Conservation (phyloP, 495 filamentous ascomycete genomes). For the Cercophora scortea region DNA sequence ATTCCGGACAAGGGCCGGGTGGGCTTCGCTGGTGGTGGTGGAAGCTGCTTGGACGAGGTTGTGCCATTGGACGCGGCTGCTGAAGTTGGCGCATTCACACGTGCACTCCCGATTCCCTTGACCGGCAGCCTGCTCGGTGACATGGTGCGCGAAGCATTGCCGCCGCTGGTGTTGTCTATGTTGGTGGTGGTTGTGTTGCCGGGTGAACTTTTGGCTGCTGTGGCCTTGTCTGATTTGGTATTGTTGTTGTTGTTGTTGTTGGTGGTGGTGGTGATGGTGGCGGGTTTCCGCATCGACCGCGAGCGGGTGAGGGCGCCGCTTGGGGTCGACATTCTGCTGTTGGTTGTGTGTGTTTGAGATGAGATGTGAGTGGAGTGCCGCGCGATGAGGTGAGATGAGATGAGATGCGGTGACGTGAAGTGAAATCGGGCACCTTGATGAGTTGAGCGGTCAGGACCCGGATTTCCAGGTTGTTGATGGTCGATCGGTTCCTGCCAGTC, state of each 20-base stretch:
- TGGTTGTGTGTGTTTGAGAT: no score
- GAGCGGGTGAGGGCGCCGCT: constrained; percentile 28
- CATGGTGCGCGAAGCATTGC: constrained; percentile 10
- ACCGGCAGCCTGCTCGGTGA: constrained; percentile 44
- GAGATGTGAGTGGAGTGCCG: no score
- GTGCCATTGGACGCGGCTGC: background rate
- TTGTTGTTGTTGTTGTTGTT: no score
- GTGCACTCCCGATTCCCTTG: constrained; percentile 17
- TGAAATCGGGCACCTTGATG: no score
- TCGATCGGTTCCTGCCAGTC: no score
- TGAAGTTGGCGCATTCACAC: constrained; percentile 4
- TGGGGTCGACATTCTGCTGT: constrained; percentile 10
- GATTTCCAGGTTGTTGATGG: no score
- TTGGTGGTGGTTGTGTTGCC: background rate
- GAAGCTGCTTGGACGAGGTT: background rate
- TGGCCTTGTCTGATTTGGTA: no score
- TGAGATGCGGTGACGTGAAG: no score
- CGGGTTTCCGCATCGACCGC: constrained; percentile 36
- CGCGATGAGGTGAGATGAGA: no score
- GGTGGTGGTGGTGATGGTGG: no score
- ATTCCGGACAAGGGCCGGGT: constrained; percentile 2
- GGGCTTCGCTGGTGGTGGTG: background rate
- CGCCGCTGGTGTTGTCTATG: constrained; percentile 6
- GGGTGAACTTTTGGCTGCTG: no score
- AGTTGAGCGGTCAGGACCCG: no score